A percentile compares a stretch with the other conserved stretches of the same genome.
Evolutionary conservation across 2,329 filamentous ascomycete species (phyloP).

Genomic region (Dothiorella sarmentorum): DNA sequence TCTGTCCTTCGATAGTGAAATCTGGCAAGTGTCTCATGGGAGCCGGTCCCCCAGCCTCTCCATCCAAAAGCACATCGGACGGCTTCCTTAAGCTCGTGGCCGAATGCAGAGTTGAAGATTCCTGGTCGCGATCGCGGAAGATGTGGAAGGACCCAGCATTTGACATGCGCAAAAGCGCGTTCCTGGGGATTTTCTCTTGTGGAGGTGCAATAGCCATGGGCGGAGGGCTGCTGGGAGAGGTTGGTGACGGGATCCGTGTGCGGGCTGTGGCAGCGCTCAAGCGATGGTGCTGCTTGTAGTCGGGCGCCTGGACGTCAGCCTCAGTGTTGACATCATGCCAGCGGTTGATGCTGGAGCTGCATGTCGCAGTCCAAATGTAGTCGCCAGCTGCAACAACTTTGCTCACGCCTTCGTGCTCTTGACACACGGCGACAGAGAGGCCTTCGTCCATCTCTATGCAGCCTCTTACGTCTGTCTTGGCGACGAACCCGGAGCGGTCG

Average conservation of each 20-base stretch:
- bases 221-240: conserved; percentile 33
- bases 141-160: conserved; percentile 76
- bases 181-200: conserved; percentile 68
- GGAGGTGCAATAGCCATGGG: conserved; percentile 34
- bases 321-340: conserved; percentile 85
- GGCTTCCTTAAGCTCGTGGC: conserved; percentile 53
- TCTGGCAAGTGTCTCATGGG: conserved; percentile 45
- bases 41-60: conserved; percentile 48
- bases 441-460: conserved; percentile 79
- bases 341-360: conserved; percentile 85
- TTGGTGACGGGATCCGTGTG: conserved; percentile 40
- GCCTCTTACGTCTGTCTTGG: conserved; percentile 86
- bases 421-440: conserved; percentile 81
- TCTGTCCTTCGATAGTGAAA: conserved; percentile 78
- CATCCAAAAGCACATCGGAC: conserved; percentile 53
- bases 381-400: conserved; percentile 63
- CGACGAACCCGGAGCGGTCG: conserved; percentile 88
- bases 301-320: conserved; percentile 59
- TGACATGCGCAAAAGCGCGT: conserved; percentile 76
- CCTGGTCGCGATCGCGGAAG: conserved; percentile 51
- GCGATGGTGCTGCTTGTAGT: conserved; percentile 47
- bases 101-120: conserved; percentile 53
- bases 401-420: conserved; percentile 82
- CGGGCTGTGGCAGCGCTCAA: conserved; percentile 46
- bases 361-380: conserved; percentile 86